These are phyloP conservation scores for Sporisorium reilianum DNA, from an alignment of 1,284 basidiomycete genomes.

Conservation along the genomic window DNA sequence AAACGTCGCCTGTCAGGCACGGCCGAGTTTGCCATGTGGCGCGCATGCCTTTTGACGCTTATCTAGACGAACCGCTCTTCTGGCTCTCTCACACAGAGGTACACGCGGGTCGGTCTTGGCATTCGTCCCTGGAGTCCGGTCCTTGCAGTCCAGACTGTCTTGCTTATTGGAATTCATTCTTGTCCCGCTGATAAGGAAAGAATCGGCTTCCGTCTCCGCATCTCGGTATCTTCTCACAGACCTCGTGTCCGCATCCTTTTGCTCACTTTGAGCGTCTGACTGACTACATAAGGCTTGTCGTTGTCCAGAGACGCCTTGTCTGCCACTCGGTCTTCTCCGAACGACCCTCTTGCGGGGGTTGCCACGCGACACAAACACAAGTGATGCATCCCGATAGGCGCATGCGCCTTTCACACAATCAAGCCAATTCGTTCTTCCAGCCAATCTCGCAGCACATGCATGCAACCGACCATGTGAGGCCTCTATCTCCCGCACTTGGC, in stretches of 20 bases:
- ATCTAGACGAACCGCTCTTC: background rate
- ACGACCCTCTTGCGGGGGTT: background rate
- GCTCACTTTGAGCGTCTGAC: background rate
- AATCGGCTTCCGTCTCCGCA: background rate
- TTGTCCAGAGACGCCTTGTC: background rate
- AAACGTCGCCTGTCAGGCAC: slow-evolving; percentile 6
- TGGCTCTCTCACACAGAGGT: background rate
- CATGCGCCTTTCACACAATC: background rate
- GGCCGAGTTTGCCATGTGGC: slow-evolving; percentile 16
- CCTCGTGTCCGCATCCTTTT: background rate
- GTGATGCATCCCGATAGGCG: background rate
- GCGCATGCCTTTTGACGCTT: background rate
- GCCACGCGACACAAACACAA: slow-evolving; percentile 2
- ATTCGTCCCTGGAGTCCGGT: background rate
- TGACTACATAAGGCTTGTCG: background rate
- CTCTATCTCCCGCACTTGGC: background rate
- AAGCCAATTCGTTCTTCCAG: background rate
- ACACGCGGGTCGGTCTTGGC: slow-evolving; percentile 3
- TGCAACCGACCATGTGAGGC: background rate
- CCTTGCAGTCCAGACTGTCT: slow-evolving; percentile 1
- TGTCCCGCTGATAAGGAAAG: background rate
- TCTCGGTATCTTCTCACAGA: background rate
- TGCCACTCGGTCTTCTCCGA: slow-evolving; percentile 14
- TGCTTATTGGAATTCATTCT: background rate
- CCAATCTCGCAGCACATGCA: slow-evolving; percentile 3